Conservation (phyloP, 495 filamentous ascomycete genomes). For the Pyrenula aspistea region DNA sequence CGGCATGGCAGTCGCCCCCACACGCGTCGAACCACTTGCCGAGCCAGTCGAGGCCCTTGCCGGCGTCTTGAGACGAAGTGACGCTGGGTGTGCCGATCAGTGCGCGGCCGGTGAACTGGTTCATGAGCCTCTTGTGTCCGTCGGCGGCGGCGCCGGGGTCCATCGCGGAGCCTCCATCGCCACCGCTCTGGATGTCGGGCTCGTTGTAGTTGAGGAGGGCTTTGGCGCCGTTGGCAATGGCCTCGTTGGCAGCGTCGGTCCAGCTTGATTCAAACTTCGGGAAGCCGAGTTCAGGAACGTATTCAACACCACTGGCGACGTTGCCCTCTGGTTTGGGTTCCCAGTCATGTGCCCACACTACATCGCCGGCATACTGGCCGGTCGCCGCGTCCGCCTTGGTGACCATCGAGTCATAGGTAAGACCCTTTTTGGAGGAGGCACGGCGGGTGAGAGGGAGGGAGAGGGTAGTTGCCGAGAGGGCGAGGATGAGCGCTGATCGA, state of each 20-base stretch:
- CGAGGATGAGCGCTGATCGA: not conserved
- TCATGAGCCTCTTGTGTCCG: conserved; percentile 55
- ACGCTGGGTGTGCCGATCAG: conserved; percentile 65
- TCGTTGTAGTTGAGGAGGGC: conserved; percentile 71
- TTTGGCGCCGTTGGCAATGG: conserved; percentile 24
- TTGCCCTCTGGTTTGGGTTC: conserved; percentile 24
- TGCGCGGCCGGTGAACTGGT: conserved; percentile 50
- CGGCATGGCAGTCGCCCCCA: conserved; percentile 41
- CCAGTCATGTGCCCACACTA: conserved; percentile 81
- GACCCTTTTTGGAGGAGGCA: conserved; percentile 43
- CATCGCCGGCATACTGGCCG: conserved; percentile 27
- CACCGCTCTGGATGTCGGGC: conserved; percentile 55
- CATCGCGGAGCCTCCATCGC: conserved; percentile 36
- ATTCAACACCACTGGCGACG: conserved; percentile 39
- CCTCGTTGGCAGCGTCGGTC: conserved; percentile 40
- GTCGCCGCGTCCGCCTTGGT: conserved; percentile 23
- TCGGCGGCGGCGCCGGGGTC: conserved; percentile 43
- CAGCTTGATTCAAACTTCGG: conserved; percentile 44
- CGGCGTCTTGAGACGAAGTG: conserved; percentile 40
- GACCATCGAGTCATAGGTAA: conserved; percentile 61
- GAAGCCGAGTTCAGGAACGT: conserved; percentile 69
- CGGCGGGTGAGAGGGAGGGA: not conserved
- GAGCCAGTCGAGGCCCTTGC: conserved; percentile 52
- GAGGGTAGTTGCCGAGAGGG: not conserved
- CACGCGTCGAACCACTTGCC: conserved; percentile 45